These are phyloP conservation scores for Lolium perenne DNA, from an alignment of 176 grass and related monocot genomes.

Conservation along the genomic window DNA sequence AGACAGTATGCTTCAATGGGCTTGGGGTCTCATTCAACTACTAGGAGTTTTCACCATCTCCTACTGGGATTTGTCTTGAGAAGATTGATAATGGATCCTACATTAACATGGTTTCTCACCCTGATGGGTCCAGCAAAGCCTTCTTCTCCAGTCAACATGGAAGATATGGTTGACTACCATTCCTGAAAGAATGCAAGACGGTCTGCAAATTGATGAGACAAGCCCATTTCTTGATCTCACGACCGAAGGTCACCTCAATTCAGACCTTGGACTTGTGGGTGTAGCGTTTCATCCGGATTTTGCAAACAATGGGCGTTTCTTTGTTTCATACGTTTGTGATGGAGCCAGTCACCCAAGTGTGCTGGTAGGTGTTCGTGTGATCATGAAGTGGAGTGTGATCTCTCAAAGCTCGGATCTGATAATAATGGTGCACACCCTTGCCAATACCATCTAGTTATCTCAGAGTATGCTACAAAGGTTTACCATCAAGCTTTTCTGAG, in stretches of 20 bases:
- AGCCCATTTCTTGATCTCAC: conserved; percentile 71
- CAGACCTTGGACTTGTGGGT: conserved; percentile 53
- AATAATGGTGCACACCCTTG: conserved; percentile 57
- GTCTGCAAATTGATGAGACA: conserved; percentile 45
- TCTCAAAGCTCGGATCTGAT: conserved; percentile 48
- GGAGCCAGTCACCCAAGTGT: conserved; percentile 42
- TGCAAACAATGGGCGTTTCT: conserved; percentile 60
- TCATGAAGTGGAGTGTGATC: conserved; percentile 59
- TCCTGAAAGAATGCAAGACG: conserved; percentile 54
- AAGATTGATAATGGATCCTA: conserved; percentile 61
- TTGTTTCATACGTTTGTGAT: conserved; percentile 73
- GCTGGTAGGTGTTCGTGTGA: conserved; percentile 53
- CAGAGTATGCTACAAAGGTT: conserved; percentile 55
- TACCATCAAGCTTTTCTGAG: conserved; percentile 48
- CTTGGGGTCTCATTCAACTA: conserved; percentile 55
- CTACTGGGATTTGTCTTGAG: conserved; percentile 61
- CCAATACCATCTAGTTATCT: conserved; percentile 58
- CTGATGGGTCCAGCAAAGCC: conserved; percentile 61
- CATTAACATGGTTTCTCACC: conserved; percentile 65
- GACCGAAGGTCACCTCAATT: conserved; percentile 50
- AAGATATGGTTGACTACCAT: conserved; percentile 62
- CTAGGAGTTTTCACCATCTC: conserved; percentile 29
- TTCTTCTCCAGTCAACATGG: conserved; percentile 58
- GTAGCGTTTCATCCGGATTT: conserved; percentile 63
- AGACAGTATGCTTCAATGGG: conserved; percentile 58